phyloP scores from a whole-genome alignment of 1,139 yeast genomes.

The Debaryomyces robertsiae region DNA sequence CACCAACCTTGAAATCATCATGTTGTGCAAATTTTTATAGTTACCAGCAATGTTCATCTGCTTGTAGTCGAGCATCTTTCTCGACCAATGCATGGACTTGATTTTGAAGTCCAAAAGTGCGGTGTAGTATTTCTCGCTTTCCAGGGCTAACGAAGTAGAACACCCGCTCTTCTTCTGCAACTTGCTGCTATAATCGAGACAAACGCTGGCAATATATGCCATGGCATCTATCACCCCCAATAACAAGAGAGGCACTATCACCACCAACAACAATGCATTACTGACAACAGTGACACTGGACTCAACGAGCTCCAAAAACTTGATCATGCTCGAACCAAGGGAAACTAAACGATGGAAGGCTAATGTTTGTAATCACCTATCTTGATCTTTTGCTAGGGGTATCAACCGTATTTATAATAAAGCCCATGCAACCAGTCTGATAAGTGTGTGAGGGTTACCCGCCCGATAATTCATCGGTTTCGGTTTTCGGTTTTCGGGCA shows the following conservation, averaged over 20 bases:
- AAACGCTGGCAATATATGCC: conserved; percentile 8
- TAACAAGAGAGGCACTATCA: conserved; percentile 10
- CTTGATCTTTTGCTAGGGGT: not conserved
- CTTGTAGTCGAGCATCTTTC: conserved; percentile 4
- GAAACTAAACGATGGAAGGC: not conserved
- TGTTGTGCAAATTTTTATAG: conserved; percentile 4
- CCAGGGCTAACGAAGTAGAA: not conserved
- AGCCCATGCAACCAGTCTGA: conserved; percentile 1
- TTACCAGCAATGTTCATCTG: conserved; percentile 3
- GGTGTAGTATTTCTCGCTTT: conserved; percentile 2
- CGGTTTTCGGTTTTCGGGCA: conserved; percentile 7
- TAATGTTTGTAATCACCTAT: not conserved
- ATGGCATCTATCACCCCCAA: conserved; percentile 11
- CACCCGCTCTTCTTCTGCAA: not conserved
- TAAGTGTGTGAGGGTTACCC: conserved; percentile 1
- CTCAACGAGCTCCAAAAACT: conserved; percentile 9
- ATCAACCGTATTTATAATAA: conserved; percentile 1
- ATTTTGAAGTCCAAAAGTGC: conserved; percentile 7
- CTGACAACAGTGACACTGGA: conserved; percentile 7
- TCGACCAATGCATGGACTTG: conserved; percentile 9
- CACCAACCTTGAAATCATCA: conserved; percentile 8
- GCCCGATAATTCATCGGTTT: not conserved
- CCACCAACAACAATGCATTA: conserved; percentile 9
- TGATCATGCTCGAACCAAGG: conserved; percentile 5
- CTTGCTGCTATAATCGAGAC: conserved; percentile 4